A percentile compares a stretch with the other conserved stretches of the same genome.
Evolutionary conservation across 345 rosid genomes (phyloP).

Genomic region (Syzygium grande): DNA sequence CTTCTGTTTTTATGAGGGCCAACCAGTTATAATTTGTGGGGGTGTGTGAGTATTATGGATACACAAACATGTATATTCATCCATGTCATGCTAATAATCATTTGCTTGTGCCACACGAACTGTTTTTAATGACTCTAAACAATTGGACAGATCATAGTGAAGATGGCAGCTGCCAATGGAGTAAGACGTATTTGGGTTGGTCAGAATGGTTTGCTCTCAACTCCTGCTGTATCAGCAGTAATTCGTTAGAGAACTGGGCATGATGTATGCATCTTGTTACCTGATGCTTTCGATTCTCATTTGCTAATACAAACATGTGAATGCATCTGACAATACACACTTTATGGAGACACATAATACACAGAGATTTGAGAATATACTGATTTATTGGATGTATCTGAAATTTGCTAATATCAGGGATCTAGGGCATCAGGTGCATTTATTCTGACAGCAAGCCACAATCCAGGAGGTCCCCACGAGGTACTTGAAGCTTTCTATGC

Average conservation of each 20-base stretch:
- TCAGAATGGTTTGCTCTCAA: conserved; percentile 86
- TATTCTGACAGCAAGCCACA: conserved; percentile 98
- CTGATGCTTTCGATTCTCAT: not conserved
- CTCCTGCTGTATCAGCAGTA: conserved; percentile 98
- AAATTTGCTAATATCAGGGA: conserved; percentile 41
- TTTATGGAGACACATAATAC: not conserved
- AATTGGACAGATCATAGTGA: conserved; percentile 52
- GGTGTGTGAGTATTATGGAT: not conserved
- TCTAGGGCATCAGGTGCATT: conserved; percentile 89
- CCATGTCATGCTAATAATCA: not conserved
- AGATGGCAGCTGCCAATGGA: conserved; percentile 96
- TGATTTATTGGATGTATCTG: not conserved
- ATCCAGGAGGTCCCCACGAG: conserved; percentile 99
- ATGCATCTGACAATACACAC: not conserved
- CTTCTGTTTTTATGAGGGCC: not conserved
- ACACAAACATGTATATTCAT: not conserved
- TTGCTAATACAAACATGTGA: not conserved
- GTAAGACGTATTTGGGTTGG: conserved; percentile 93
- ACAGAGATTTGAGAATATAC: not conserved
- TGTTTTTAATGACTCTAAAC: not conserved
- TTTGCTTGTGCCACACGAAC: not conserved
- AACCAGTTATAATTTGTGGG: not conserved
- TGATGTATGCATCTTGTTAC: conserved; percentile 48
- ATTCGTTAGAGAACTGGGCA: conserved; percentile 83
- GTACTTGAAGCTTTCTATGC: conserved; percentile 10